Base-by-base conservation (phyloP, 2,329 filamentous ascomycete species). In the Neofusicoccum parvum region DNA sequence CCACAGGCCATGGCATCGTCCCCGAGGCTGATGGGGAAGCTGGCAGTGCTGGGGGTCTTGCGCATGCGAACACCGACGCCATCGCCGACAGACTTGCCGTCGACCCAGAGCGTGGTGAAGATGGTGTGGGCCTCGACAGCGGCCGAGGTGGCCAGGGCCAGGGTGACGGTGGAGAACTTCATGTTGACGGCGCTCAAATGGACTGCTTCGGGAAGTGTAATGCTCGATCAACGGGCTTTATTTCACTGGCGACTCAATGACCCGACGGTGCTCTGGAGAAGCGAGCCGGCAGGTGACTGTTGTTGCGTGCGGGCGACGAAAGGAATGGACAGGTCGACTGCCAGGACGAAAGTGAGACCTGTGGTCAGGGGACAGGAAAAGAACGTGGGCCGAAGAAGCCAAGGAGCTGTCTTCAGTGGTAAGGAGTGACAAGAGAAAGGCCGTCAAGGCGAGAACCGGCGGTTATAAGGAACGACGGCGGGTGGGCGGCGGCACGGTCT, bases 61-160 rank as follows among this genome's bases (percentile, higher is more conserved):
- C 86, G 86, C 85, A 90, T 90, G 48, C 90, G 88, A 59, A 93
- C 84, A 71, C 89, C 92, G 32, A 87, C 89, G 36, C 86, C 90
- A 72, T 91, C 87, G 67, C 90, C 90, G 67, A 74, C 73, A 60
- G 69, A 68, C 45, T 72, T 62, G 54, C 76, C 74, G 60, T 78
- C 66, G 49, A 78, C 71, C 65, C 70, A 78, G 56, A 77, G 74
- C 64, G 74, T 70, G 7, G 73, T 76, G 65, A 75, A 78, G 53
- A 72, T 70, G 46, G 76, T 78, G 62, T 79, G 76, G 32, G 76
- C 76, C 10, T 65, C 46, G 48, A 65, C 64, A 37, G 54, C 54
- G 41, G 50, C 27, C 34, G 64, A 50, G 20, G 64, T 14, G 46
- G 39, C 54, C 54, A 60, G 23, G 32, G 46, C 50, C n/a, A 65